Evolutionary conservation across 371 early-diverging fungal species (phyloP).

Genomic region (Mortierella sp.): DNA sequence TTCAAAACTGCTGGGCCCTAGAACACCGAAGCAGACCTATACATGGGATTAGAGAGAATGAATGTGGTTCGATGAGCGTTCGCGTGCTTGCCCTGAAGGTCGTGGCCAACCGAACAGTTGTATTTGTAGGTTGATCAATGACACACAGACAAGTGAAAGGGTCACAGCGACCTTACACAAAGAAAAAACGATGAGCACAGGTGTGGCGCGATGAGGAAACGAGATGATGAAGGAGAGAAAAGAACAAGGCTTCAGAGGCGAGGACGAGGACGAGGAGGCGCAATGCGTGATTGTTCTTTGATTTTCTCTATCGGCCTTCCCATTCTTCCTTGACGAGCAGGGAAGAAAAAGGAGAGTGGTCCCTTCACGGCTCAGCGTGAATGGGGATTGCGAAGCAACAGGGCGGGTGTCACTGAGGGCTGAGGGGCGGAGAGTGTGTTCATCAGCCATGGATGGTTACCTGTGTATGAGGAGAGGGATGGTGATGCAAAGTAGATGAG

Average conservation of each 20-base stretch:
- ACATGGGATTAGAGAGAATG: too few species aligned
- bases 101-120: too few species aligned
- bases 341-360: slow-evolving; percentile 1
- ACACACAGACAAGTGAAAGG: neutral
- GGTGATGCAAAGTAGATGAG: too few species aligned
- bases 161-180: slow-evolving; percentile 11
- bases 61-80: too few species aligned
- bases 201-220: neutral
- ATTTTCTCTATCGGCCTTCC: neutral
- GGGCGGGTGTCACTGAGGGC: too few species aligned
- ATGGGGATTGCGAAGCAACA: too few species aligned
- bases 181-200: neutral
- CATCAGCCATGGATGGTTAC: too few species aligned
- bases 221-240: slow-evolving; percentile 6
- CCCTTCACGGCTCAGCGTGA: too few species aligned
- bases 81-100: too few species aligned
- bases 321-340: neutral
- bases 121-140: slow-evolving; percentile 5
- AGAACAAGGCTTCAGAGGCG: neutral
- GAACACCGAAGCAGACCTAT: too few species aligned
- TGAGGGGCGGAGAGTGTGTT: too few species aligned
- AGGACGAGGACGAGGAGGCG: neutral
- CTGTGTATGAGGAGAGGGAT: too few species aligned
- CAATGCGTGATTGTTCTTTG: slow-evolving; percentile 1
- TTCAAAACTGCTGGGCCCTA: neutral